Base-by-base conservation (phyloP, 2,329 filamentous ascomycete species). In the Calonectria honghensis region DNA sequence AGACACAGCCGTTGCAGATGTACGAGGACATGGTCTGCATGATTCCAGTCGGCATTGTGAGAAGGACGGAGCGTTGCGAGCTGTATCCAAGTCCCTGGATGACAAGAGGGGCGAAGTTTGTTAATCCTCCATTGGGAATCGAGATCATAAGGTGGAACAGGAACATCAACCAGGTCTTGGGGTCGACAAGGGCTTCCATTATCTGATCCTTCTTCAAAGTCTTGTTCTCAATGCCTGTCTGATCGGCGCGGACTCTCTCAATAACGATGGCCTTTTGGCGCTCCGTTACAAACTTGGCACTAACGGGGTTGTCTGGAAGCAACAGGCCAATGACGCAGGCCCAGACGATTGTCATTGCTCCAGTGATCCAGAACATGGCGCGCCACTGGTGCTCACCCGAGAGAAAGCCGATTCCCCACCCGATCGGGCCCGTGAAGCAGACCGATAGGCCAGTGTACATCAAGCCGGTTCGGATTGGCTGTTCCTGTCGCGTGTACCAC, bases 91-190 rank as follows among this genome's bases (percentile, higher is more conserved):
- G 84, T 0, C 86, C 82, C 35, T 84, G 52, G 41, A 74, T 63
- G 45, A 74, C 64, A 6, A 74, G 68, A 31, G 72, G 72, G 6
- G 72, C 50, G 37, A 74, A 74, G 45, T 74, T 74, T 35, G 72
- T 72, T 5, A 74, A 48, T 11, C 72, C 72, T 1, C 72, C 72
- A 24, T 74, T 74, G 9, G 72, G 72, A 39, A 74, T 71, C 3
- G 72, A 74, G 20, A 74, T 68, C 41, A 66, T 54, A 11, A 91
- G 76, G 20, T 87, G 85, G 24, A 91, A 85, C 4, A 91, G 75
- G 74, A 91, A 90, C 16, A 92, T 81, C 29, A 92, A 86, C 90
- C 90, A 92, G 0, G 90, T 90, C 83, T 92, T 91, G 0, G 90
- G 88, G 76, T 92, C 91, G 6, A 80, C 74, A 0, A 87, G 75